Percentiles rank a stretch among this genome's conserved stretches.
Conservation (phyloP, 2,329 filamentous ascomycete species). For the Proliferodiscus dingleyae region DNA sequence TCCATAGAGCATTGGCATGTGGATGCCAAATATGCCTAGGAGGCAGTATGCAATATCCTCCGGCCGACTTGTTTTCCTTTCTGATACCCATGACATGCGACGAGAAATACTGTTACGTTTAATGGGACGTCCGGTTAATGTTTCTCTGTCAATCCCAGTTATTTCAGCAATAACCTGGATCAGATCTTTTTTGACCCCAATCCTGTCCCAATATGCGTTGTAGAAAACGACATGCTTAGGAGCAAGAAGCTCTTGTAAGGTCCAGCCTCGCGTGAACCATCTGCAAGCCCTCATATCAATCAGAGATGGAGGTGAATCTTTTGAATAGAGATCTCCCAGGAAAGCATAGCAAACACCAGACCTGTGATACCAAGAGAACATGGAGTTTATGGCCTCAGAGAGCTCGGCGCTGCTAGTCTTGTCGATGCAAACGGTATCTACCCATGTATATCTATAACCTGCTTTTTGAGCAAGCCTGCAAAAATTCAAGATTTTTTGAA, state of each 20-base stretch:
- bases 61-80: constrained; percentile 30
- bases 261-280: constrained; percentile 12
- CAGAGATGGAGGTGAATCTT: background rate
- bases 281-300: background rate
- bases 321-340: constrained; percentile 2
- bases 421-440: constrained; percentile 16
- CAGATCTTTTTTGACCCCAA: constrained; percentile 3
- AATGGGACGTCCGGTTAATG: background rate
- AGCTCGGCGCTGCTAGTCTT: constrained; percentile 9
- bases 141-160: constrained; percentile 4
- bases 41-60: constrained; percentile 38
- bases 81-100: constrained; percentile 32
- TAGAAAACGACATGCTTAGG: constrained; percentile 3
- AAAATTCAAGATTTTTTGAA: no score
- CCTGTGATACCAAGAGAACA: constrained; percentile 7
- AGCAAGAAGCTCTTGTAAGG: constrained; percentile 10
- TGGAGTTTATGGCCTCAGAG: background rate
- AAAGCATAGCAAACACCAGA: constrained; percentile 11
- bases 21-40: constrained; percentile 39
- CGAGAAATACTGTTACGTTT: constrained; percentile 22
- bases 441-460: constrained; percentile 1
- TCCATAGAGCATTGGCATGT: constrained; percentile 40
- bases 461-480: background rate
- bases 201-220: background rate
- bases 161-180: background rate